phyloP scores from a whole-genome alignment of 805 yeast genomes.

The Naumovozyma castellii region DNA sequence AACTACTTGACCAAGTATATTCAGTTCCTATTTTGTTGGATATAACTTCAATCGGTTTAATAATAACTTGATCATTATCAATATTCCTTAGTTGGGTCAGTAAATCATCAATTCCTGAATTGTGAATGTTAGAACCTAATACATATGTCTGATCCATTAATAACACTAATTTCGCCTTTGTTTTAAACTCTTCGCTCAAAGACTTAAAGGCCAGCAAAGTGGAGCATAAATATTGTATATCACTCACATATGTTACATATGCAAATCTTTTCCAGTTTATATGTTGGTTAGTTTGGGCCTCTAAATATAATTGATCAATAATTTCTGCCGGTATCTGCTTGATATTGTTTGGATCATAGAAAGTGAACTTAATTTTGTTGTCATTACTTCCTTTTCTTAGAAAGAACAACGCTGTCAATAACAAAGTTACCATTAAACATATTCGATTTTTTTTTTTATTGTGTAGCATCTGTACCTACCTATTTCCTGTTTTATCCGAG shows the following conservation, averaged over 20 bases:
- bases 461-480: too few species aligned
- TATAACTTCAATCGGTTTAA: too few species aligned
- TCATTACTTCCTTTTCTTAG: neutral
- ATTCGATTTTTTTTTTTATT: too few species aligned
- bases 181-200: conserved; percentile 27
- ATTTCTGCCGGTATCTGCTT: conserved; percentile 12
- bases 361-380: too few species aligned
- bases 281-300: neutral
- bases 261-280: conserved; percentile 37
- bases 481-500: too few species aligned
- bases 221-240: conserved; percentile 40
- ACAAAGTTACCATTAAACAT: too few species aligned
- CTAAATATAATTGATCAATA: conserved; percentile 5
- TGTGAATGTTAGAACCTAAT: too few species aligned
- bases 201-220: conserved; percentile 39
- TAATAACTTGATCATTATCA: neutral
- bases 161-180: conserved; percentile 39
- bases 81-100: neutral
- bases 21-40: too few species aligned
- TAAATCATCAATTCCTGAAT: neutral
- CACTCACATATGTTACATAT: conserved; percentile 50
- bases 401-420: too few species aligned
- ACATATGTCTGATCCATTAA: conserved; percentile 21
- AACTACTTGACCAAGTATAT: conserved; percentile 34
- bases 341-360: conserved; percentile 12